phyloP scores from a whole-genome alignment of 306 rosid species.

The Chamaecrista fasciculata region DNA sequence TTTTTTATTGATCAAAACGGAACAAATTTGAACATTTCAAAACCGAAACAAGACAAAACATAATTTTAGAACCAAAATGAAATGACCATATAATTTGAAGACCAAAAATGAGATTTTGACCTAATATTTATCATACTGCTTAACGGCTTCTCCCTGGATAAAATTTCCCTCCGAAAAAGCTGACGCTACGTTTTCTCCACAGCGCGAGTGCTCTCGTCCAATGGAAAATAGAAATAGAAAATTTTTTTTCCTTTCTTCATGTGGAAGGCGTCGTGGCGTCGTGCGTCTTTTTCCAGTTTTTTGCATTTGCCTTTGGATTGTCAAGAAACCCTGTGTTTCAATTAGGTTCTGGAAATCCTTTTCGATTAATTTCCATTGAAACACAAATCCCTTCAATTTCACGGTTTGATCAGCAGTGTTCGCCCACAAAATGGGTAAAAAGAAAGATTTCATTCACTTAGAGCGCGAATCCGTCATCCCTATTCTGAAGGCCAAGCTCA shows the following conservation, averaged over 20 bases:
- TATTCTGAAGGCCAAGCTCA: constrained; percentile 74
- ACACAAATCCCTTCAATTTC: constrained; percentile 17
- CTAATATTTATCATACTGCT: too few relatives aligned
- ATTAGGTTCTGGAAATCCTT: constrained; percentile 1
- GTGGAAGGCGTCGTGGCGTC: background rate
- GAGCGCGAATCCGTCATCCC: constrained; percentile 93
- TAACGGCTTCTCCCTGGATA: constrained; percentile 9
- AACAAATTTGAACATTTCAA: too few relatives aligned
- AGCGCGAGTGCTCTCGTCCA: background rate
- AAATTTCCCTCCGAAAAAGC: constrained; percentile 18
- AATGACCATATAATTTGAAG: too few relatives aligned
- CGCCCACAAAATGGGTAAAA: constrained; percentile 25
- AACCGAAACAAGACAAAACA: too few relatives aligned
- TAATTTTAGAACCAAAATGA: too few relatives aligned
- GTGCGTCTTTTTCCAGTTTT: background rate
- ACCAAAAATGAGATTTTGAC: too few relatives aligned
- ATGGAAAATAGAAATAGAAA: background rate
- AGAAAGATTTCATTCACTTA: constrained; percentile 66
- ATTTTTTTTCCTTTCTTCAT: background rate
- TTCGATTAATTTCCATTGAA: background rate
- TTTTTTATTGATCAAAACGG: too few relatives aligned
- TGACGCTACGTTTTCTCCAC: constrained; percentile 19
- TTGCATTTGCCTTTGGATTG: background rate
- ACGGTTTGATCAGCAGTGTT: background rate
- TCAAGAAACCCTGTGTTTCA: background rate